A percentile compares a stretch with the other conserved stretches of the same genome.
These are phyloP conservation scores for Gonium pectorale DNA, from an alignment of 139 green algal genomes.

Conservation along the genomic window DNA sequence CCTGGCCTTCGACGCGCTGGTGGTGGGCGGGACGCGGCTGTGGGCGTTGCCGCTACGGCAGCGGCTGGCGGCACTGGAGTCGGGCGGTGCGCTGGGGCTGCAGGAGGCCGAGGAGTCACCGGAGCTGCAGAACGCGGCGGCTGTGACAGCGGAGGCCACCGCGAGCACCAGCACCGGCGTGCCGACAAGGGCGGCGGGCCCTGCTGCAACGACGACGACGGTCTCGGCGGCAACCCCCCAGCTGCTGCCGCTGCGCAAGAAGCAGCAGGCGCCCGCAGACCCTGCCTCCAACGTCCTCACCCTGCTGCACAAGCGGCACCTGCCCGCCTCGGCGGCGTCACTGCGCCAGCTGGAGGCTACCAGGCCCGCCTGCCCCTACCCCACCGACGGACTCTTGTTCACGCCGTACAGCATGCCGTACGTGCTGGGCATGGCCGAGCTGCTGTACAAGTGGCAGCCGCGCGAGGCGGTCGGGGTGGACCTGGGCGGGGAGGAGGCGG, in stretches of 20 bases:
- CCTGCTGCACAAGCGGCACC: conserved; percentile 46
- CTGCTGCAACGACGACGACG: too few species aligned
- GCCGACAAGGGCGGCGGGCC: not conserved
- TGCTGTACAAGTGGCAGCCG: conserved; percentile 55
- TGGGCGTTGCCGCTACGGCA: conserved; percentile 45
- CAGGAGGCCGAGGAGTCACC: not conserved
- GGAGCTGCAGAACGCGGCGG: not conserved
- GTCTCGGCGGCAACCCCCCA: not conserved
- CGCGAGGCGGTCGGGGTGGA: not conserved
- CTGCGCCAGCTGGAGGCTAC: conserved; percentile 23
- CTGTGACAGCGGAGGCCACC: not conserved
- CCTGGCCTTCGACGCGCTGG: conserved; percentile 50
- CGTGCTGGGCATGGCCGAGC: conserved; percentile 53
- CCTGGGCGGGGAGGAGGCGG: not conserved
- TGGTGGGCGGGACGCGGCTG: not conserved
- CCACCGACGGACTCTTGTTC: conserved; percentile 55
- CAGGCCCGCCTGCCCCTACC: conserved; percentile 25
- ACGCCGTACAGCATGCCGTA: conserved; percentile 49
- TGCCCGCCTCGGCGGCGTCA: not conserved
- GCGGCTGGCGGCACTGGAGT: conserved; percentile 23
- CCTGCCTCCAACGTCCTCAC: conserved; percentile 7
- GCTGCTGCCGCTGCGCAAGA: conserved; percentile 1
- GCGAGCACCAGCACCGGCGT: not conserved
- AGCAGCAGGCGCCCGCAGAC: conserved; percentile 51
- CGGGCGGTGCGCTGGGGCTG: conserved; percentile 4